phyloP scores from a whole-genome alignment of 2,329 filamentous ascomycete species.

The Venturia pyrina region DNA sequence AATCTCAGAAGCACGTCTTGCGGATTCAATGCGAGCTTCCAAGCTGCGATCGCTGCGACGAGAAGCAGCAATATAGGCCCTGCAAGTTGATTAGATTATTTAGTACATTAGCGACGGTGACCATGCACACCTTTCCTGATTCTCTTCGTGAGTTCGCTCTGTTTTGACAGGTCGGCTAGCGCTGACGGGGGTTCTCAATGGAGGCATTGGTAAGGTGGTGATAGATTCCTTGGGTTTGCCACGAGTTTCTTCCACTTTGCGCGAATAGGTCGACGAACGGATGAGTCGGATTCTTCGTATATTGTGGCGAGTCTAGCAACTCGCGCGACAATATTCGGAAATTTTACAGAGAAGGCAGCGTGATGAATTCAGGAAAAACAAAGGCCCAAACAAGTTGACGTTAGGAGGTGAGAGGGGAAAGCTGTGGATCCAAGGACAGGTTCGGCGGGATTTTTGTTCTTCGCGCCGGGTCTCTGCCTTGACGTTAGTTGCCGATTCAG shows the following conservation, averaged over 20 bases:
- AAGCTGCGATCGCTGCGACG: slow-evolving; percentile 75
- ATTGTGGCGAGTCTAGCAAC: slow-evolving; percentile 7
- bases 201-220: slow-evolving; percentile 25
- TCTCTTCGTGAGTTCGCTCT: slow-evolving; percentile 69
- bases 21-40: slow-evolving; percentile 81
- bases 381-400: not conserved
- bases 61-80: slow-evolving; percentile 88
- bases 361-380: not conserved
- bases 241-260: not conserved
- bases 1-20: slow-evolving; percentile 77
- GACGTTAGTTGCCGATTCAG: not conserved
- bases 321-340: not conserved
- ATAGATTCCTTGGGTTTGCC: not conserved
- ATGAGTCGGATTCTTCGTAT: not conserved
- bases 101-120: not conserved
- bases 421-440: not conserved
- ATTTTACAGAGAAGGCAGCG: not conserved
- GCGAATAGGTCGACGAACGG: not conserved
- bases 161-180: slow-evolving; percentile 45
- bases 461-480: not conserved
- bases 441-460: not conserved
- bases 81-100: slow-evolving; percentile 21
- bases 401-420: not conserved
- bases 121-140: slow-evolving; percentile 54
- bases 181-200: slow-evolving; percentile 22